Evolutionary conservation across 257 asterid genomes (phyloP).

Genomic region (Cordia subcordata): DNA sequence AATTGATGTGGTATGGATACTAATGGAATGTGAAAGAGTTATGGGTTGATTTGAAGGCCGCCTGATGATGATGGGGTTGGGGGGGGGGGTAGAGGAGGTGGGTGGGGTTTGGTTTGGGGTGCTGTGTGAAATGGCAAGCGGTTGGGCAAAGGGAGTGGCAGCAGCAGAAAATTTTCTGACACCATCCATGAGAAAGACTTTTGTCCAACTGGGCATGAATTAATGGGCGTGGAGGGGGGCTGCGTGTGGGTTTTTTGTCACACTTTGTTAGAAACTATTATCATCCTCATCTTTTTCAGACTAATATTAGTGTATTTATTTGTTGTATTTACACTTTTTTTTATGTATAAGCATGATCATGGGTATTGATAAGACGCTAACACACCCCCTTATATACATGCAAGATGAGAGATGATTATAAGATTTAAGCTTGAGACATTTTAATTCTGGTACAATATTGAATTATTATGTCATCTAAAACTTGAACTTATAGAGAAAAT

Average conservation of each 20-base stretch:
- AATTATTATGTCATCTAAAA: no score
- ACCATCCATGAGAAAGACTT: conserved; percentile 40
- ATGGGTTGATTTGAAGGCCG: conserved; percentile 46
- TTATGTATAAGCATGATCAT: no score
- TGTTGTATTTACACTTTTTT: no score
- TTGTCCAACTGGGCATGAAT: conserved; percentile 30
- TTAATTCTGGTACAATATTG: no score
- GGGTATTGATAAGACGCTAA: no score
- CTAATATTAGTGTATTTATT: no score
- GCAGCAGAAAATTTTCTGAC: conserved; percentile 43
- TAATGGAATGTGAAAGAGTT: conserved; percentile 49
- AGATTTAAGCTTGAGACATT: no score
- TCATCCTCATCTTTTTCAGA: not conserved
- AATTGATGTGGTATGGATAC: conserved; percentile 10
- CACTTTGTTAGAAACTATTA: not conserved
- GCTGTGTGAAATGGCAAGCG: conserved; percentile 1
- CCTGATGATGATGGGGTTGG: conserved; percentile 12
- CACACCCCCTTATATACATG: no score
- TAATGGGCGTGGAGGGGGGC: conserved; percentile 12
- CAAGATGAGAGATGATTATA: no score
- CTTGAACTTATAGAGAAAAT: no score
- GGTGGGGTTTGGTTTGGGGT: conserved; percentile 19
- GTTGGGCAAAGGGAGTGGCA: conserved; percentile 32
- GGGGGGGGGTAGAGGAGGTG: no score
- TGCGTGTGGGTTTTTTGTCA: conserved; percentile 6